phyloP scores from a whole-genome alignment of 2,329 filamentous ascomycete genomes.

The Exophiala viscosa region DNA sequence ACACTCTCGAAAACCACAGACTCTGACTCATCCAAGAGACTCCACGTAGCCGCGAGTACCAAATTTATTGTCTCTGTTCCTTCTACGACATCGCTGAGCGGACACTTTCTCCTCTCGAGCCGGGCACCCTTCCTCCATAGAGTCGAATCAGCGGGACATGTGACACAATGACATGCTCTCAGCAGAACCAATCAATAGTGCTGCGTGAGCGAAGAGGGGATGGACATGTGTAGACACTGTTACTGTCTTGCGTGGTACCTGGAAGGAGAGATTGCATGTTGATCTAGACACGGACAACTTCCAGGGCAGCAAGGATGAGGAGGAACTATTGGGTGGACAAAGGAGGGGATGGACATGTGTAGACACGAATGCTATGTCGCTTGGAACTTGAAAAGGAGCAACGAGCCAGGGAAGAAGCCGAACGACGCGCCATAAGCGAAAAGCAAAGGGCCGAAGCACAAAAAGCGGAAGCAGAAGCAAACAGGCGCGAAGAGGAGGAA shows the following conservation, averaged over 20 bases:
- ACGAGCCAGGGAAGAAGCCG: constrained; percentile 41
- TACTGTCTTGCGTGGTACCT: constrained; percentile 79
- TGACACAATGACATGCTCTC: constrained; percentile 89
- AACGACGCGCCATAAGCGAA: constrained; percentile 48
- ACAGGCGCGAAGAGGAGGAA: constrained; percentile 34
- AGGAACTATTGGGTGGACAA: no score
- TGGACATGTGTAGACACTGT: constrained; percentile 84
- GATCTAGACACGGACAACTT: constrained; percentile 59
- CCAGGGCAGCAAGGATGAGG: constrained; percentile 20
- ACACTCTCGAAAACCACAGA: constrained; percentile 12
- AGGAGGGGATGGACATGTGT: no score
- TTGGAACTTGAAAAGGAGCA: constrained; percentile 34
- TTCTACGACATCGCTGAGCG: constrained; percentile 37
- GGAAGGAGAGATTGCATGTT: constrained; percentile 77
- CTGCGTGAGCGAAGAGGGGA: constrained; percentile 90
- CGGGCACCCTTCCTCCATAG: constrained; percentile 76
- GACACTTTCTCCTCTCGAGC: constrained; percentile 82
- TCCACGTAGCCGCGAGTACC: constrained; percentile 21
- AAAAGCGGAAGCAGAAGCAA: constrained; percentile 38
- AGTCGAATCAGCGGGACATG: constrained; percentile 81
- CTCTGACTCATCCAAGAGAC: constrained; percentile 27
- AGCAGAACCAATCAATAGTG: constrained; percentile 76
- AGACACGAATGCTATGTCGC: no score
- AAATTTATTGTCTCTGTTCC: constrained; percentile 29
- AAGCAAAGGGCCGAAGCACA: constrained; percentile 44